These are phyloP conservation scores for Kandelia obovata DNA, from an alignment of 345 rosid genomes.

Conservation along the genomic window DNA sequence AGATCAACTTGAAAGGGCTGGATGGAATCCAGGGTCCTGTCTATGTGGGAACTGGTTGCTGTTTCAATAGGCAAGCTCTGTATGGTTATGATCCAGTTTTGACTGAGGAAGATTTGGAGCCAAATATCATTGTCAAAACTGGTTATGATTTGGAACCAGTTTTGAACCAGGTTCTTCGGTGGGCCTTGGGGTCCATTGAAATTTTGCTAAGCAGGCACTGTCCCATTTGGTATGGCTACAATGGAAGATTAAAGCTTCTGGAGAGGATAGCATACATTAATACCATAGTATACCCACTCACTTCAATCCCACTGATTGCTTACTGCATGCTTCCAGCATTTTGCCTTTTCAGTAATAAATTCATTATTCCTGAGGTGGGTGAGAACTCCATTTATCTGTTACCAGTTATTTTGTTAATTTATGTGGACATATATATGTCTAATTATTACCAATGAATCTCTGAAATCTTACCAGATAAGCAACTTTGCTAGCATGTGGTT, in stretches of 20 bases:
- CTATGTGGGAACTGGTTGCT: constrained; percentile 97
- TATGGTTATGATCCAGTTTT: constrained; percentile 98
- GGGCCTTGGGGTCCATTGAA: constrained; percentile 98
- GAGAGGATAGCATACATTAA: constrained; percentile 95
- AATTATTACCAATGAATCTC: neutral
- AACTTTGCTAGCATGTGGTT: constrained; percentile 98
- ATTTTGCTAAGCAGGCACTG: constrained; percentile 97
- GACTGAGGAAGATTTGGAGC: constrained; percentile 91
- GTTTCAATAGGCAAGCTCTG: constrained; percentile 97
- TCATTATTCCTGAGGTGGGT: constrained; percentile 93
- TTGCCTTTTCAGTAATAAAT: constrained; percentile 88
- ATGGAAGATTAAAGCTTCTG: constrained; percentile 70
- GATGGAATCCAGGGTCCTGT: constrained; percentile 99
- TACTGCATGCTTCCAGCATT: constrained; percentile 94
- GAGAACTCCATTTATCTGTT: neutral
- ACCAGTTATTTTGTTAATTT: neutral
- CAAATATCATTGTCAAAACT: constrained; percentile 74
- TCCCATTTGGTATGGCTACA: constrained; percentile 98
- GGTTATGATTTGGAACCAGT: no score
- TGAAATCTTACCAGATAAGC: constrained; percentile 64
- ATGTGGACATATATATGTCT: neutral
- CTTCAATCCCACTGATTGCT: constrained; percentile 88
- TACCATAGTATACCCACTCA: constrained; percentile 93
- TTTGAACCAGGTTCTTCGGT: constrained; percentile 96
- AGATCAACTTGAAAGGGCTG: constrained; percentile 97